phyloP scores from a whole-genome alignment of 176 grass and related monocot genomes.

The Carex littledalei region DNA sequence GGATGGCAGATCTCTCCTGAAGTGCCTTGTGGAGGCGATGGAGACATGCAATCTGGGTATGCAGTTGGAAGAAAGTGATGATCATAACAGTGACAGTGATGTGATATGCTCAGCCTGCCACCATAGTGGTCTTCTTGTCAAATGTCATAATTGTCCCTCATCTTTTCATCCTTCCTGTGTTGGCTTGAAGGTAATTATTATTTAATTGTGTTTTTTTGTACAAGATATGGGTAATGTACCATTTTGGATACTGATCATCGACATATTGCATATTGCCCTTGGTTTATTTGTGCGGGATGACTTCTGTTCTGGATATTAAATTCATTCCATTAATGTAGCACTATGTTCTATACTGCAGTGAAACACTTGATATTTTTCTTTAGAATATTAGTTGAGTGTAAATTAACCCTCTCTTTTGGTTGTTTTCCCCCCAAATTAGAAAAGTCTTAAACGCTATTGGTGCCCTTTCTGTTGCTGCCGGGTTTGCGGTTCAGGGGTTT shows the following conservation, averaged over 20 bases:
- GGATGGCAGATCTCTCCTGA: conserved; percentile 61
- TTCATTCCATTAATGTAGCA: neutral
- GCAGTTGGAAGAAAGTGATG: conserved; percentile 21
- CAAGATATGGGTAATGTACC: neutral
- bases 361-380: neutral
- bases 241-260: neutral
- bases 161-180: conserved; percentile 65
- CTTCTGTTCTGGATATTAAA: neutral
- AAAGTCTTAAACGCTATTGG: conserved; percentile 53
- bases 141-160: conserved; percentile 67
- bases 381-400: neutral
- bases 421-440: conserved; percentile 24
- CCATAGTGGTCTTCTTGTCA: conserved; percentile 48
- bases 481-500: conserved; percentile 53
- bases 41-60: conserved; percentile 31
- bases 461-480: conserved; percentile 62
- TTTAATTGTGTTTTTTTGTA: neutral
- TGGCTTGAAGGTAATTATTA: conserved; percentile 45
- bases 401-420: neutral
- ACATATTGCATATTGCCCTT: neutral
- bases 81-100: conserved; percentile 48
- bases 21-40: conserved; percentile 59
- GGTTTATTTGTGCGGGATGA: neutral
- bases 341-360: neutral
- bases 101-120: conserved; percentile 60